Evolutionary conservation across 805 yeast species (phyloP).

Genomic region (Metschnikowia chrysomelidarum): DNA sequence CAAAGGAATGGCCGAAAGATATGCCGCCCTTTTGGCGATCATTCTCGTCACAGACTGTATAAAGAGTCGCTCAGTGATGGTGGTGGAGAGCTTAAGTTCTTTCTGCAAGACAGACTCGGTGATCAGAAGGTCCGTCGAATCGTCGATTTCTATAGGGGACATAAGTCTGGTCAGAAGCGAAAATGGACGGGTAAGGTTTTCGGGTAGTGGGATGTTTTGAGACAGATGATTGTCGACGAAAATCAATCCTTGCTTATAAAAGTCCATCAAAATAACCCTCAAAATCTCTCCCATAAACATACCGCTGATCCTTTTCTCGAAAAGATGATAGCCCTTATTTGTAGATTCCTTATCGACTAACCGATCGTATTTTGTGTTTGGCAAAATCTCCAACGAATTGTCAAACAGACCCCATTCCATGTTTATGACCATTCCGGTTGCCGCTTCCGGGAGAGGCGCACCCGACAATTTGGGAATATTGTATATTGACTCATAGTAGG

Average conservation of each 20-base stretch:
- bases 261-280: slow-evolving; percentile 69
- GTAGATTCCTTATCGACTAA: slow-evolving; percentile 70
- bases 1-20: slow-evolving; percentile 81
- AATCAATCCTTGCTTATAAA: slow-evolving; percentile 55
- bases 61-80: slow-evolving; percentile 66
- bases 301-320: slow-evolving; percentile 89
- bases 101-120: slow-evolving; percentile 68
- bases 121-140: slow-evolving; percentile 65
- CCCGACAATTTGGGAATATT: slow-evolving; percentile 70
- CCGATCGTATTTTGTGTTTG: slow-evolving; percentile 74
- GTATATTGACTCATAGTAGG: slow-evolving; percentile 76
- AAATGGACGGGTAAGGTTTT: slow-evolving; percentile 74
- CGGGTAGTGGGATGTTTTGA: slow-evolving; percentile 49
- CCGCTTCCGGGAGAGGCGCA: slow-evolving; percentile 28
- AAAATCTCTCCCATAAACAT: slow-evolving; percentile 91
- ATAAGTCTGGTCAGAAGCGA: slow-evolving; percentile 78
- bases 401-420: slow-evolving; percentile 99
- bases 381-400: slow-evolving; percentile 71
- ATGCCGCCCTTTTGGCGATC: slow-evolving; percentile 86
- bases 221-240: slow-evolving; percentile 50
- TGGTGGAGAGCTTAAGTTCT: slow-evolving; percentile 66
- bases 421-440: slow-evolving; percentile 74
- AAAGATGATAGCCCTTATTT: slow-evolving; percentile 85
- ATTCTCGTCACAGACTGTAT: slow-evolving; percentile 75
- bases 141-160: slow-evolving; percentile 84